A percentile compares a stretch with the other conserved stretches of the same genome.
phyloP scores from a whole-genome alignment of 345 rosid genomes.

The Melaleuca quinquenervia region DNA sequence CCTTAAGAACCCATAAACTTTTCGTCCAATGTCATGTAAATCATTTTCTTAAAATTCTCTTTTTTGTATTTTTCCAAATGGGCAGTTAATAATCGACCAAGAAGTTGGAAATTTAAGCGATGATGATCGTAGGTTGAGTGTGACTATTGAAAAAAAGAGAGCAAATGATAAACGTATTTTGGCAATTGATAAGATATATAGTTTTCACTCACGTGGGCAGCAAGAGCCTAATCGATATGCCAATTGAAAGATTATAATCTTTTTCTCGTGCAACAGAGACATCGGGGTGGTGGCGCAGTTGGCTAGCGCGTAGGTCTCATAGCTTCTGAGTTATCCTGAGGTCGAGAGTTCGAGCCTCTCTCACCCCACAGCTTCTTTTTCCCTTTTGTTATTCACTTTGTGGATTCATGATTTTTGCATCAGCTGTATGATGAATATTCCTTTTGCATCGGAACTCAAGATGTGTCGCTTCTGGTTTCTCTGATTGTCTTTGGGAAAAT shows the following conservation, averaged over 20 bases:
- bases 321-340: conserved; percentile 81
- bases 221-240: background rate
- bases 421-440: background rate
- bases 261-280: rapidly evolving
- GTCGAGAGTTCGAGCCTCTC: conserved; percentile 95
- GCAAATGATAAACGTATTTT: background rate
- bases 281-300: conserved; percentile 86
- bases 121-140: background rate
- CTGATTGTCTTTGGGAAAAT: too few species aligned
- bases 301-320: conserved; percentile 99
- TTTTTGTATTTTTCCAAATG: background rate
- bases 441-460: background rate
- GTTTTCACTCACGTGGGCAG: background rate
- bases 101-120: background rate
- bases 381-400: background rate
- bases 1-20: background rate
- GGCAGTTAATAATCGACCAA: background rate
- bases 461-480: too few species aligned
- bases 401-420: background rate
- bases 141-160: background rate
- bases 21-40: background rate
- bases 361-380: conserved; percentile 39
- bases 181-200: background rate
- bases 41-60: background rate
- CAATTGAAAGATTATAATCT: too few species aligned